These are phyloP conservation scores for Escallonia rubra DNA, from an alignment of 129 eudicot genomes.

Conservation along the genomic window DNA sequence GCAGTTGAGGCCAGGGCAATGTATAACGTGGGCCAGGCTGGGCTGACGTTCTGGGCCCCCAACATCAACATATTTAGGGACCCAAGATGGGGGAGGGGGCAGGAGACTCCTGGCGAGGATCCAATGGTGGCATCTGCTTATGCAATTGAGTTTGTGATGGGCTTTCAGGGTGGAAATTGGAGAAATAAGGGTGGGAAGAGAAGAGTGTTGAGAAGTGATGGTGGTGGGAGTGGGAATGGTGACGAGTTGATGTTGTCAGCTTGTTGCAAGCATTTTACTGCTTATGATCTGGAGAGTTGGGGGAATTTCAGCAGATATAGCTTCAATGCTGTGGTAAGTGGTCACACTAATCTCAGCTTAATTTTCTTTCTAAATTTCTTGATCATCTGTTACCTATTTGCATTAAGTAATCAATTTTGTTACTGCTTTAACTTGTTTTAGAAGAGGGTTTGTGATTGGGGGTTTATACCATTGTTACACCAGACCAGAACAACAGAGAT, in stretches of 20 bases:
- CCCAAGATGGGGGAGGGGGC: conserved; percentile 99
- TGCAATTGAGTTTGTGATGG: conserved; percentile 64
- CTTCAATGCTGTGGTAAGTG: conserved; percentile 83
- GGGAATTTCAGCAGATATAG: conserved; percentile 54
- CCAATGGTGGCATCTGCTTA: conserved; percentile 59
- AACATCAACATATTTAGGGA: conserved; percentile 82
- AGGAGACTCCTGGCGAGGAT: conserved; percentile 97
- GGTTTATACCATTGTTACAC: too few relatives aligned
- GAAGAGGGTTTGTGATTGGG: too few relatives aligned
- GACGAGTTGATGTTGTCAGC: conserved; percentile 82
- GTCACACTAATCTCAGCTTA: too few relatives aligned
- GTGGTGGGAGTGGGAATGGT: conserved; percentile 13
- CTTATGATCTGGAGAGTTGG: conserved; percentile 96
- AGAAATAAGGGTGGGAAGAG: conserved; percentile 8
- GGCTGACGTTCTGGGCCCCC: conserved; percentile 97
- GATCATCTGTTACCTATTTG: too few relatives aligned
- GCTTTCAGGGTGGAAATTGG: conserved; percentile 48
- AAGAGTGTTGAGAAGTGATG: conserved; percentile 40
- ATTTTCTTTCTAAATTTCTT: too few relatives aligned
- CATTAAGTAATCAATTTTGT: too few relatives aligned
- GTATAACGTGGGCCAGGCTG: conserved; percentile 86
- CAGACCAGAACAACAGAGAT: too few relatives aligned
- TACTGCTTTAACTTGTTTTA: too few relatives aligned
- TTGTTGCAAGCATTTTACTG: conserved; percentile 92
- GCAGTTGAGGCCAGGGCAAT: conserved; percentile 84